Evolutionary conservation across 441 rosid species (phyloP).

Genomic region (Isatis lusitanica): DNA sequence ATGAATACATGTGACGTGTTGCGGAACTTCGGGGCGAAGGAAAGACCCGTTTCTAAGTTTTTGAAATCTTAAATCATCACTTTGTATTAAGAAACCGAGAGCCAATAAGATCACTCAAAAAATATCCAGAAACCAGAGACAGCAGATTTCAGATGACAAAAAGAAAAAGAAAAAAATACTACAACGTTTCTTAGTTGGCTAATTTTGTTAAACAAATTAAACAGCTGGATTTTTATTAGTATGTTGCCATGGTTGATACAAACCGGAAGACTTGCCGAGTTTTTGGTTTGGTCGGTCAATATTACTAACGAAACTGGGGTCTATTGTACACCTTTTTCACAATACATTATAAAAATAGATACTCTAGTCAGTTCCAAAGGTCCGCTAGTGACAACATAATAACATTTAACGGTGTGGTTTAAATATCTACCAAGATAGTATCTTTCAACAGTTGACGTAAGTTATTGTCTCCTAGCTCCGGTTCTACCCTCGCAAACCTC

Average conservation of each 20-base stretch:
- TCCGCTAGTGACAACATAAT: background rate
- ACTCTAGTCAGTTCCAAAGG: background rate
- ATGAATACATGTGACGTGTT: conserved; percentile 32
- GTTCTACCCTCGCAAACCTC: conserved; percentile 40
- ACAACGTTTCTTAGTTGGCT: conserved; percentile 13
- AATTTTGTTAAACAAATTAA: conserved; percentile 7
- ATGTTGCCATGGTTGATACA: conserved; percentile 6
- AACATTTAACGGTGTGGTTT: background rate
- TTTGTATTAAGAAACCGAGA: background rate
- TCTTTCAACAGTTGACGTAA: conserved; percentile 8
- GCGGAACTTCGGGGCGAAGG: conserved; percentile 22
- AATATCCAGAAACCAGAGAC: no score
- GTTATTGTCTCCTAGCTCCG: conserved; percentile 33
- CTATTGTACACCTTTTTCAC: conserved; percentile 4
- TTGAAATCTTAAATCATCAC: conserved; percentile 2
- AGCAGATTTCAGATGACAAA: no score
- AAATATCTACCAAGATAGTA: background rate
- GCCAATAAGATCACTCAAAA: no score
- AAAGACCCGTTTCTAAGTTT: conserved; percentile 5
- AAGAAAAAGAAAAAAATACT: background rate
- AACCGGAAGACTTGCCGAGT: conserved; percentile 31
- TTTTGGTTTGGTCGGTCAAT: conserved; percentile 34
- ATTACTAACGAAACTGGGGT: background rate
- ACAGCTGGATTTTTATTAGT: conserved; percentile 7
- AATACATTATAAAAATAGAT: conserved; percentile 7